Evolutionary conservation across 2,329 filamentous ascomycete genomes (phyloP).

Genomic region (Cordyceps fumosorosea): DNA sequence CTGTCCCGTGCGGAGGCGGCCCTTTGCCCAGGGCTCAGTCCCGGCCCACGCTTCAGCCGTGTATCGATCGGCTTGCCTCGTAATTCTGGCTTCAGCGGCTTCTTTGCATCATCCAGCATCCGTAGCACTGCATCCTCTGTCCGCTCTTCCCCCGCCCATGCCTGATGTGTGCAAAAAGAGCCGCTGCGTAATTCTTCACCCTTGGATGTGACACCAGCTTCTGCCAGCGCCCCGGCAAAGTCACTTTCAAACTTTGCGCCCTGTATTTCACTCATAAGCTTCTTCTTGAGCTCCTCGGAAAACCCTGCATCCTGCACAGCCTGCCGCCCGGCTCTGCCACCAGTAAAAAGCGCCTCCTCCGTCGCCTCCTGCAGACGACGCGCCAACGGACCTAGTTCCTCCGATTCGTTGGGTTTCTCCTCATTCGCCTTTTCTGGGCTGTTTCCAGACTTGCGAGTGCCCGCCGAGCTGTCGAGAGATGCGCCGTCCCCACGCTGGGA

Average conservation of each 20-base stretch:
- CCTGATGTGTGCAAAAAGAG: conserved; percentile 17
- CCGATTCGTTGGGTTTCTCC: not conserved
- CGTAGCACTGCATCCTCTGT: conserved; percentile 70
- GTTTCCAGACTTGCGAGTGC: conserved; percentile 3
- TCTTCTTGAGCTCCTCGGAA: conserved; percentile 54
- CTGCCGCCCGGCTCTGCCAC: conserved; percentile 51
- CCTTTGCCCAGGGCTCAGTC: conserved; percentile 38
- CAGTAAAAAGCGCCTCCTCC: conserved; percentile 53
- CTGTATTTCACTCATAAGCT: conserved; percentile 50
- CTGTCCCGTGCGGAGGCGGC: conserved; percentile 51
- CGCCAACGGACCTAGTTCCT: conserved; percentile 41
- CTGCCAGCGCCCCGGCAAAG: conserved; percentile 40
- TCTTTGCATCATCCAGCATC: conserved; percentile 76
- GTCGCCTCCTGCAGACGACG: conserved; percentile 56
- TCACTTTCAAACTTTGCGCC: conserved; percentile 48
- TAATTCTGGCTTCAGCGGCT: conserved; percentile 52
- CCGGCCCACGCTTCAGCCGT: conserved; percentile 36
- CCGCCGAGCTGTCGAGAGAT: not conserved
- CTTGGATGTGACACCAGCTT: conserved; percentile 40
- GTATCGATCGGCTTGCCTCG: conserved; percentile 48
- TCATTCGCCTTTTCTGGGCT: conserved; percentile 4
- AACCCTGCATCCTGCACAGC: conserved; percentile 58
- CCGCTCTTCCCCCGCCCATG: conserved; percentile 75
- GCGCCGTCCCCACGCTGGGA: not conserved
- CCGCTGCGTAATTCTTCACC: not conserved